phyloP scores from a whole-genome alignment of 2,329 filamentous ascomycete genomes.

The Mycosphaerella sp. region DNA sequence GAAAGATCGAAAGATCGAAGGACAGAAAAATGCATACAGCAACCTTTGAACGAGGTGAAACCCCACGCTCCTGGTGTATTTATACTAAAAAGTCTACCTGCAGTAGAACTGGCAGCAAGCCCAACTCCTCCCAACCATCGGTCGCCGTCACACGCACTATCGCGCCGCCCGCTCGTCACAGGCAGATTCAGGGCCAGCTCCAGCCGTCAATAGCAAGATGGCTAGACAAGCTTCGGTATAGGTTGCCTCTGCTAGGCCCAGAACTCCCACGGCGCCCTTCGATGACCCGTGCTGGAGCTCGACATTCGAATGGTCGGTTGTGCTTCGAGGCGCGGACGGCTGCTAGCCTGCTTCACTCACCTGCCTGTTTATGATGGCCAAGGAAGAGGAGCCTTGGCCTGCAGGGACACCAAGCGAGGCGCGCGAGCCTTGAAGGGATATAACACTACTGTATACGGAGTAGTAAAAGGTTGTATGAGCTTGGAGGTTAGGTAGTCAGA shows the following conservation, averaged over 20 bases:
- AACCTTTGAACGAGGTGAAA: slow-evolving; percentile 16
- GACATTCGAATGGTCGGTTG: slow-evolving; percentile 5
- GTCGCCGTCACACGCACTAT: background rate
- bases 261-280: slow-evolving; percentile 4
- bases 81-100: slow-evolving; percentile 1
- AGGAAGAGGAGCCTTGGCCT: slow-evolving; percentile 11
- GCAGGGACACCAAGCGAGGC: slow-evolving; percentile 4
- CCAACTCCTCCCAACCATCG: background rate
- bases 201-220: slow-evolving; percentile 7
- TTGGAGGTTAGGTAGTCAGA: no score
- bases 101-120: slow-evolving; percentile 11
- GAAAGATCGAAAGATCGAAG: background rate
- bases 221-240: slow-evolving; percentile 8
- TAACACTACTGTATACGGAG: background rate
- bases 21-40: no score
- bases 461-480: background rate
- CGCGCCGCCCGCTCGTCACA: background rate
- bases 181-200: background rate
- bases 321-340: slow-evolving; percentile 1
- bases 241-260: slow-evolving; percentile 6
- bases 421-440: no score
- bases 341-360: slow-evolving; percentile 5
- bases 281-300: background rate
- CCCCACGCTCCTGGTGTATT: background rate
- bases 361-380: slow-evolving; percentile 12